Conservation (phyloP, 2,329 filamentous ascomycete genomes). For the Monosporascus ibericus region DNA sequence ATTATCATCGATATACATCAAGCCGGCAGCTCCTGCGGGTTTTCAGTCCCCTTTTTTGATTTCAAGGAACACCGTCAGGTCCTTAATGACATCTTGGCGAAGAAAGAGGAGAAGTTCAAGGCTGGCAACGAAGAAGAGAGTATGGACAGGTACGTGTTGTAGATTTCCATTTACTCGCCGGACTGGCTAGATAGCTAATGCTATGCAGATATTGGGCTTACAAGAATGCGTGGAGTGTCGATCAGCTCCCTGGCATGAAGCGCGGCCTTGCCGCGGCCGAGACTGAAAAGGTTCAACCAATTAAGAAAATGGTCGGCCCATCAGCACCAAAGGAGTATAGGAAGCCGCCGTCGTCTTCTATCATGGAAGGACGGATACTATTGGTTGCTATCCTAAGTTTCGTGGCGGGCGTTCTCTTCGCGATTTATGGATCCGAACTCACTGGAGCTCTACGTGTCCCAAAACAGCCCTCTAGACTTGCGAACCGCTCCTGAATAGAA, state of each 20-base stretch:
- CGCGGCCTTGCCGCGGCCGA: slow-evolving; percentile 24
- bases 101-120: slow-evolving; percentile 25
- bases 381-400: not conserved
- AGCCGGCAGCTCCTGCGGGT: slow-evolving; percentile 33
- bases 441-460: not conserved
- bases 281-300: slow-evolving; percentile 26
- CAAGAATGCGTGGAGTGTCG: slow-evolving; percentile 34
- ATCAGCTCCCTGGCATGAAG: slow-evolving; percentile 31
- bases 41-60: slow-evolving; percentile 32
- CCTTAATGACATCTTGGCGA: slow-evolving; percentile 27
- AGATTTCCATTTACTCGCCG: not conserved
- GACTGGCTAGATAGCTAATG: not conserved
- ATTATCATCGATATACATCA: slow-evolving; percentile 34
- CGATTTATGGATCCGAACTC: not conserved
- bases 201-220: slow-evolving; percentile 28
- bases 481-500: too few relatives aligned
- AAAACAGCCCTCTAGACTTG: not conserved
- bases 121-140: slow-evolving; percentile 29
- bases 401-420: not conserved
- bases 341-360: not conserved
- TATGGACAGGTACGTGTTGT: slow-evolving; percentile 22
- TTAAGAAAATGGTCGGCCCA: slow-evolving; percentile 34
- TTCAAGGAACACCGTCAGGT: slow-evolving; percentile 31
- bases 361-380: not conserved
- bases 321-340: slow-evolving; percentile 16